Evolutionary conservation across 352 stramenopile genomes (phyloP), one percentile per base, ranked within the genome.

Genomic region (Phytophthora megakarya): DNA sequence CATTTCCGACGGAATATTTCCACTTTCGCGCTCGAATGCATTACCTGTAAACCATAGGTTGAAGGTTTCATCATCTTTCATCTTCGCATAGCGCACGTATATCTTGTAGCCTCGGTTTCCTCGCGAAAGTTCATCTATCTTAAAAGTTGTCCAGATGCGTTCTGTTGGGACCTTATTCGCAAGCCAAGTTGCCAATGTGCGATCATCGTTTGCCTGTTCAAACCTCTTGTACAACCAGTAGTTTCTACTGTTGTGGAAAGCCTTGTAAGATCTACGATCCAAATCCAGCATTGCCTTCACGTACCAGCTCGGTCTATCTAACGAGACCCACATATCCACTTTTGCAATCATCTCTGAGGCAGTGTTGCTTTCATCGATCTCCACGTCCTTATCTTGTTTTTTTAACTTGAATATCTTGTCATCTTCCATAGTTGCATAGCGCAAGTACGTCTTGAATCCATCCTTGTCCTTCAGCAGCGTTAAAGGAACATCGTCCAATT

Each of bases 361-460:
- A 9, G 26, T 59, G n/a, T n/a, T 30, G 32, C 28, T 28, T 22
- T 40, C 33, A 16, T 52, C n/a, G 16, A 59, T 28, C 2, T 11
- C 23, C 22, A 37, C 25, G 16, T 39, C 19, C 22, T 32, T 25
- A n/a, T 46, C 16, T 3, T 22, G 19, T 23, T 38, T 51, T 38
- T 33, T 49, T n/a, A 47, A 19, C n/a, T 59, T 46, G 7, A 51
- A 58, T 8, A 65, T 51, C 1, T 58, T 9, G 8, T 65, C 18
- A 28, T 59, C 57, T 21, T 65, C 28, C 57, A 60, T 65, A 16
- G 35, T 52, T 13, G 47, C 57, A 33, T 60, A 65, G 10, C 47
- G 57, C 30, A 60, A 21, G 37, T 50, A 57, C 19, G 19, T 65
- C 48, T 58, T 57, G 56, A 47, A 65, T 19, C n/a, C 26, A 4